Evolutionary conservation across 441 rosid genomes (phyloP), one percentile per base, ranked within the genome.

Genomic region (Iberis amara): DNA sequence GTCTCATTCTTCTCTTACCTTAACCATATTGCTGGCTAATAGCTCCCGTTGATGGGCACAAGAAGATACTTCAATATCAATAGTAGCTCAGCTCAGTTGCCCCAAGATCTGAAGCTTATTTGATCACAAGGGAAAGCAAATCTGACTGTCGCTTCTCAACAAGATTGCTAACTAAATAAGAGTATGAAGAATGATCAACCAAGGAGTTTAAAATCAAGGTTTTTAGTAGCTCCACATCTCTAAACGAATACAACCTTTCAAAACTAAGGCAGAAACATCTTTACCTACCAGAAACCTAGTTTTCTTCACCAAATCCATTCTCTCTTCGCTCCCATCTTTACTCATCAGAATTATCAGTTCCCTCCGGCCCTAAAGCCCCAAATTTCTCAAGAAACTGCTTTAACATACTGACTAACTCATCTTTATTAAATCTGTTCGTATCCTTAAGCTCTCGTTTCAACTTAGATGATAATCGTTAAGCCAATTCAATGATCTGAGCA

Each of bases 51-150:
- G 86, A 69, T 2, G 94, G 95, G 61, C 81, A 66, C n/a, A 35
- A 85, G 74, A 55, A 91, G 79, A 58, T 83, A 88, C 75, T 74
- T 88, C 78, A 88, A 71, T 62, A 83, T 60, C 57, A 70, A 75
- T 47, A 73, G 70, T n/a, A n/a, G n/a, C n/a, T n/a, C 55, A 91
- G 64, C 66, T 83, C 94, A 8, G 68, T 49, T 2, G 68, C 79
- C 8, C 89, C 78, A 33, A 88, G 74, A 79, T 83, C 81, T 0
- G 80, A 50, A 47, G 89, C 86, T 57, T 80, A 79, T 64, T 58
- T 80, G 31, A 85, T 61, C 45, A 80, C 69, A 41, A 68, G 64
- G 38, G 85, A 79, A 32, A 91, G 77, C 76, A 88, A 73, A 68
- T 83, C 89, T 9, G 87, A 80, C 64, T 70, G 74, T 43, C 66